These are phyloP conservation scores for Rheum nobile DNA, from an alignment of 148 eudicot genomes.

Conservation along the genomic window DNA sequence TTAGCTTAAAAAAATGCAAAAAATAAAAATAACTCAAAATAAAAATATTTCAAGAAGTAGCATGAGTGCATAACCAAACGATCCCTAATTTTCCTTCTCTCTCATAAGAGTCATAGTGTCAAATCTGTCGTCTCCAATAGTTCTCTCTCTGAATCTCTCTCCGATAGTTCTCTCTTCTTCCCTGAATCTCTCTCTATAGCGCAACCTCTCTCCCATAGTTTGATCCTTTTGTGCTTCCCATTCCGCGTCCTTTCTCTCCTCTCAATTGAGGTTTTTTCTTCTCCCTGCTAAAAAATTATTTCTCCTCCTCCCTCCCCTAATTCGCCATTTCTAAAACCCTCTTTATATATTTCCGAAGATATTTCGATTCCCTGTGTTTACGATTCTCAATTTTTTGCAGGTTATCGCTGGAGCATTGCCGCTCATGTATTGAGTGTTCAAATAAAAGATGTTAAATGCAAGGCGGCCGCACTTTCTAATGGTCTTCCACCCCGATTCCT, in stretches of 20 bases:
- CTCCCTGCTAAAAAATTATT: neutral
- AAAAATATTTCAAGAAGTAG: too few relatives aligned
- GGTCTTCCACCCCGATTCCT: slow-evolving; percentile 1
- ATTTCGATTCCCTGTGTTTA: neutral
- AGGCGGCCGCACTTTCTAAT: neutral
- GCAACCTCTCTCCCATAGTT: neutral
- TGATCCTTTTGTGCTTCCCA: neutral
- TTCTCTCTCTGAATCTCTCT: neutral
- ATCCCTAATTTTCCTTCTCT: neutral
- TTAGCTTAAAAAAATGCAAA: too few relatives aligned
- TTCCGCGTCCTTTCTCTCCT: neutral
- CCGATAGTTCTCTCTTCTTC: neutral
- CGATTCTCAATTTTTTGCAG: neutral
- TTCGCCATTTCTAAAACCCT: neutral
- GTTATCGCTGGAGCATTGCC: neutral
- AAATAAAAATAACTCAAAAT: too few relatives aligned
- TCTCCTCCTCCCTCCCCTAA: neutral
- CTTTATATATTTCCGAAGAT: neutral
- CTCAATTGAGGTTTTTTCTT: neutral
- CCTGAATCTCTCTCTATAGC: neutral
- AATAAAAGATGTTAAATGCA: neutral
- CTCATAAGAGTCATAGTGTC: too few relatives aligned
- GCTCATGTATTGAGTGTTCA: neutral
- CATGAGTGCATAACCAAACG: too few relatives aligned
- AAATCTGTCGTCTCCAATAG: neutral